Evolutionary conservation across 2,329 filamentous ascomycete species (phyloP).

Genomic region (Neurospora sp.): DNA sequence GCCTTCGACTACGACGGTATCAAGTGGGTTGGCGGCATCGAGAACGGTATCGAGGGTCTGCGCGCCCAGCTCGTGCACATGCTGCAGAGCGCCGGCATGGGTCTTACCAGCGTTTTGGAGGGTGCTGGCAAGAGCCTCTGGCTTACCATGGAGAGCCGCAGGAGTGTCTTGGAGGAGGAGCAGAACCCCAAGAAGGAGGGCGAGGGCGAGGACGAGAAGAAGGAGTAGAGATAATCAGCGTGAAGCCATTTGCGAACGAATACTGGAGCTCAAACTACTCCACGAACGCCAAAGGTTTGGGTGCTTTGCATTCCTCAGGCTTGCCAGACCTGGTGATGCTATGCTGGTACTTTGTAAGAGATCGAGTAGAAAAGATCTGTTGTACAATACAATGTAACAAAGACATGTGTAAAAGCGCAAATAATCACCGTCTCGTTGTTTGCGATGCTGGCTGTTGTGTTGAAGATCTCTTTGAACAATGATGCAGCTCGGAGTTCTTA

Average conservation of each 20-base stretch:
- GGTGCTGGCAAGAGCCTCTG: constrained; percentile 73
- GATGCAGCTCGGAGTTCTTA: background rate
- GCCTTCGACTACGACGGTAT: constrained; percentile 69
- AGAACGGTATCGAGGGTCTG: constrained; percentile 72
- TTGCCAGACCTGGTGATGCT: background rate
- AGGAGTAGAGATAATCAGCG: constrained; percentile 16
- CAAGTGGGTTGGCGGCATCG: constrained; percentile 60
- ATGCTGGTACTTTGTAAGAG: background rate
- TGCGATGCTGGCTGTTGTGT: background rate
- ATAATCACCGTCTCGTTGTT: background rate
- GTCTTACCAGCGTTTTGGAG: constrained; percentile 70
- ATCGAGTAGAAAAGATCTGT: background rate
- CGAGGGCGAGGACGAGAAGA: constrained; percentile 16
- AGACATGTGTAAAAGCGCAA: constrained; percentile 1
- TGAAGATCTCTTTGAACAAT: background rate
- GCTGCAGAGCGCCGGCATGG: constrained; percentile 70
- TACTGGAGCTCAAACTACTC: background rate
- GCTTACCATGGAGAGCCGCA: constrained; percentile 76
- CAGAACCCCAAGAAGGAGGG: constrained; percentile 23
- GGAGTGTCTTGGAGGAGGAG: constrained; percentile 66
- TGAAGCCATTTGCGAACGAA: background rate
- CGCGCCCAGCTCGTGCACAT: constrained; percentile 72
- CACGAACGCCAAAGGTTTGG: background rate
- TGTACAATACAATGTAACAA: constrained; percentile 8
- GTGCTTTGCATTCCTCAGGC: background rate